Percentiles rank a stretch among this genome's conserved stretches.
These are phyloP conservation scores for Papilionanthe hybrid DNA, from an alignment of 116 monocot genomes.

Conservation along the genomic window DNA sequence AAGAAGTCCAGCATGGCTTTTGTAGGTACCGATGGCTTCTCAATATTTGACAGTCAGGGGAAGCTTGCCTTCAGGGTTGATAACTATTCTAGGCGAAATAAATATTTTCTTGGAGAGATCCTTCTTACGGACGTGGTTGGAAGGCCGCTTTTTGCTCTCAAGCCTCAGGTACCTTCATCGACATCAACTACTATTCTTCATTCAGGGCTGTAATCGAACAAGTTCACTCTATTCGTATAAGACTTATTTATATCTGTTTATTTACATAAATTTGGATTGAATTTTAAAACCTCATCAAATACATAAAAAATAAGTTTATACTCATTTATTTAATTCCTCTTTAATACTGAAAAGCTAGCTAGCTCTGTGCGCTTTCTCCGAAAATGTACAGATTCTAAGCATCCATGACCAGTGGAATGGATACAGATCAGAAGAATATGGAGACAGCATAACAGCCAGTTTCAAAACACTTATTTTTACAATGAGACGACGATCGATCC, in stretches of 20 bases:
- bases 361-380: neutral
- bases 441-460: neutral
- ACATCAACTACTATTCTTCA: no score
- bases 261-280: no score
- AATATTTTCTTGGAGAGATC: slow-evolving; percentile 35
- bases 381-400: slow-evolving; percentile 46
- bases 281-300: no score
- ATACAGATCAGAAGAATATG: slow-evolving; percentile 23
- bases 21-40: slow-evolving; percentile 85
- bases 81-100: slow-evolving; percentile 70
- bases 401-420: slow-evolving; percentile 72
- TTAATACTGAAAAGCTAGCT: no score
- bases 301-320: no score
- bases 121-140: slow-evolving; percentile 69
- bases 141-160: slow-evolving; percentile 40
- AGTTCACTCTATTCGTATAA: no score
- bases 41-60: slow-evolving; percentile 55
- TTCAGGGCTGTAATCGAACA: no score
- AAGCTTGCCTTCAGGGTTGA: slow-evolving; percentile 80
- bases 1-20: slow-evolving; percentile 92
- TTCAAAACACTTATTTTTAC: slow-evolving; percentile 35
- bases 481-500: slow-evolving; percentile 43
- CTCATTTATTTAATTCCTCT: no score
- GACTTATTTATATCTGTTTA: no score
- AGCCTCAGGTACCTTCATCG: slow-evolving; percentile 19